Base-by-base conservation (phyloP, 2,329 filamentous ascomycete species). In the Clarireedia paspali region DNA sequence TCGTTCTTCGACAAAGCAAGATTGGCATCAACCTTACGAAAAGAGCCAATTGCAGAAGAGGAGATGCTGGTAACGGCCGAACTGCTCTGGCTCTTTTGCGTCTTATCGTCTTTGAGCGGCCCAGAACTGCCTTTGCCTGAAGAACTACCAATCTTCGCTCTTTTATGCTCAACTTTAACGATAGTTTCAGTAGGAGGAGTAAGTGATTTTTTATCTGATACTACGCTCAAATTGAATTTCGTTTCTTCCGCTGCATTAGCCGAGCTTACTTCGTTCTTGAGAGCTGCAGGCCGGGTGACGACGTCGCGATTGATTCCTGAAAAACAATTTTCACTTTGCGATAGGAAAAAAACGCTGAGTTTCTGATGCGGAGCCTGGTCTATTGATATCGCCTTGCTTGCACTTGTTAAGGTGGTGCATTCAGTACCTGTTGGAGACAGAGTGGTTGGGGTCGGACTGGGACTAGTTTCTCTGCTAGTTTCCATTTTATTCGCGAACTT, bases 11-110 rank as follows among this genome's bases (percentile, higher is more conserved):
- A 17, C 1, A 12, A 9, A 17, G 57, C 56, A 4, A 10, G 12
- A n/a, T 55, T 55, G 5, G 17, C 27, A 53, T 64, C 63, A 3
- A 53, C 47, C 23, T 63, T 62, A 34, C 50, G 55, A n/a, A 45
- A 23, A 38, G 61, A 60, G 5, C 7, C 12, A 47, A 34, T 56
- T 39, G 40, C 59, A 1, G 36, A 24, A 15, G 20, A 39, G 5
- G 54, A 57, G 15, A 23, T 47, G 40, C 47, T 57, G 15, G 39
- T 34, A 12, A 55, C 56, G 39, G 61, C 59, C 3, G 56, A 17
- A 47, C 57, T 47, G 5, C 17, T 30, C 10, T 38, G 23, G 17
- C 53, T 42, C 44, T 15, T n/a, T 45, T 45, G 26, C n/a, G 26
- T 53, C 46, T 54, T 52, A 20, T 36, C 50, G 34, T 50, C 44